phyloP scores from a whole-genome alignment of 1,284 basidiomycete species.

The Trichosporon sp. region DNA sequence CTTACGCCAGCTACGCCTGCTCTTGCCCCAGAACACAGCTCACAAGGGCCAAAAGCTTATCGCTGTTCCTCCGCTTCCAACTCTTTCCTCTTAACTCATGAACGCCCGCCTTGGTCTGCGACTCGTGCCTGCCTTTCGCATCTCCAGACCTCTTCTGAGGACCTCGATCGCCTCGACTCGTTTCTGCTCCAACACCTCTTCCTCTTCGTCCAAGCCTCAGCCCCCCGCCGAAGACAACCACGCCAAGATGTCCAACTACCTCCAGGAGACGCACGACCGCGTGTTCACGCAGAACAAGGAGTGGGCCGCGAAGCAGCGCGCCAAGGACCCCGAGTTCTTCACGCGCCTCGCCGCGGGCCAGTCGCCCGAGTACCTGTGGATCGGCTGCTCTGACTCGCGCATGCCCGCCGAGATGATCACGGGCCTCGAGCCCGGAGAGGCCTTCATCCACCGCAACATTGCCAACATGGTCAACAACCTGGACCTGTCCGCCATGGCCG shows the following conservation, averaged over 20 bases:
- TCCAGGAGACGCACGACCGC: slow-evolving; percentile 23
- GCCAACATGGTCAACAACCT: slow-evolving; percentile 34
- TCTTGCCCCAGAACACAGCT: background rate
- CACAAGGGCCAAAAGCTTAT: slow-evolving; percentile 3
- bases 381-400: slow-evolving; percentile 33
- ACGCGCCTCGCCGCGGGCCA: slow-evolving; percentile 27
- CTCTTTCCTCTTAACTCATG: slow-evolving; percentile 4
- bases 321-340: slow-evolving; percentile 31
- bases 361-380: slow-evolving; percentile 34
- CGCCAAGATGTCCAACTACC: slow-evolving; percentile 18
- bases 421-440: slow-evolving; percentile 33
- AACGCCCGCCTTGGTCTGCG: slow-evolving; percentile 18
- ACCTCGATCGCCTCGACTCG: background rate
- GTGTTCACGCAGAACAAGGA: slow-evolving; percentile 27
- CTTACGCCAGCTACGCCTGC: background rate
- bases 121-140: background rate
- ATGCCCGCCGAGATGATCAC: slow-evolving; percentile 34
- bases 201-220: background rate
- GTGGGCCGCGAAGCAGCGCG: slow-evolving; percentile 26
- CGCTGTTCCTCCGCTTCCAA: background rate
- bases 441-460: slow-evolving; percentile 37
- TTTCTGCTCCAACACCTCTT: background rate
- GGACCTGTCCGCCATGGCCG: slow-evolving; percentile 31
- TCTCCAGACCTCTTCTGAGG: background rate
- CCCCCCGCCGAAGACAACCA: background rate